Percentiles rank a stretch among this genome's conserved stretches.
These are phyloP conservation scores for Astragalus membranaceus DNA, from an alignment of 306 rosid species.

Conservation along the genomic window DNA sequence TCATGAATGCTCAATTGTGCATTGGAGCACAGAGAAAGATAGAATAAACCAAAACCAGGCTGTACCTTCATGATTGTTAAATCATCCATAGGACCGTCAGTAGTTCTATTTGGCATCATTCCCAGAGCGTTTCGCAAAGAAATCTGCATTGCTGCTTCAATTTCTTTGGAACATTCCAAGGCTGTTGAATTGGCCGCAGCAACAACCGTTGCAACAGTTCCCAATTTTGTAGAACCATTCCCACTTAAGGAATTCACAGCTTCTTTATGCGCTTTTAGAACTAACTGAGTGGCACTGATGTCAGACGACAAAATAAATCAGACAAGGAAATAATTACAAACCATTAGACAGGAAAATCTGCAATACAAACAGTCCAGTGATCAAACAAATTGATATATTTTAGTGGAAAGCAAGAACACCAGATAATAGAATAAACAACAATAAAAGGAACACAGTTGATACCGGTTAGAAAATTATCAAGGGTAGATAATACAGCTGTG, in stretches of 20 bases:
- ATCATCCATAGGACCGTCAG: conserved; percentile 95
- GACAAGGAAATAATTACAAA: conserved; percentile 5
- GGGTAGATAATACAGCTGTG: neutral
- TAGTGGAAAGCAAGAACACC: neutral
- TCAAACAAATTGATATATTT: neutral
- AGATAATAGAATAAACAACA: conserved; percentile 1
- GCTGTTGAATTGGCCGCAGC: conserved; percentile 99
- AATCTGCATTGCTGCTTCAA: conserved; percentile 97
- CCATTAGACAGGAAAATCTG: neutral
- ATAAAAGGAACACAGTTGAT: neutral
- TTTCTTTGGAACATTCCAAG: conserved; percentile 81
- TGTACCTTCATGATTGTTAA: conserved; percentile 89
- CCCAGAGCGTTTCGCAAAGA: conserved; percentile 90
- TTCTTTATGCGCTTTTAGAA: conserved; percentile 94
- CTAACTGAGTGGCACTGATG: conserved; percentile 86
- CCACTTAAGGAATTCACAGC: conserved; percentile 98
- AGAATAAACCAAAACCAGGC: neutral
- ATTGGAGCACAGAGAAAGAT: neutral
- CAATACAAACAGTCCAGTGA: neutral
- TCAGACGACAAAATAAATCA: conserved; percentile 15
- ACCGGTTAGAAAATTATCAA: neutral
- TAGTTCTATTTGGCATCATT: conserved; percentile 55
- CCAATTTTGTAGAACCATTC: conserved; percentile 81
- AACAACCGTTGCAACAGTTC: conserved; percentile 94
- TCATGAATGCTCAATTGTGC: conserved; percentile 6